Percentiles rank a stretch among this genome's conserved stretches.
Evolutionary conservation across 2,329 filamentous ascomycete species (phyloP).

Genomic region (Colletotrichum higginsianum): DNA sequence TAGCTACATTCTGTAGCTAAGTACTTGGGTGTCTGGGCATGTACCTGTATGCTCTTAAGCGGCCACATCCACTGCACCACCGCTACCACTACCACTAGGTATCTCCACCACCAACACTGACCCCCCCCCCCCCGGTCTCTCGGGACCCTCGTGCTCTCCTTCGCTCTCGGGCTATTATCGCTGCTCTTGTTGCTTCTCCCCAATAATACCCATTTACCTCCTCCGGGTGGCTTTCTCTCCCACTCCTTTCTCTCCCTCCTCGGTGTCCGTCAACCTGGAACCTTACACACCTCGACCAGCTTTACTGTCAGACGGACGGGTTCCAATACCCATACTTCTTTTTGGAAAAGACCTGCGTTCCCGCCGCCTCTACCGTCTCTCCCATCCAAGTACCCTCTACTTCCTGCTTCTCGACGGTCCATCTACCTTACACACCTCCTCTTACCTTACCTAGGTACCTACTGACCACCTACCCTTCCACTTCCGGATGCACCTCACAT

Average conservation of each 20-base stretch:
- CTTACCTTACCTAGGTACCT: not conserved
- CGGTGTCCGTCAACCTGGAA: not conserved
- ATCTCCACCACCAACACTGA: no score
- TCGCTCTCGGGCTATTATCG: conserved; percentile 30
- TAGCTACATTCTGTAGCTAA: no score
- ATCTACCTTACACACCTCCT: not conserved
- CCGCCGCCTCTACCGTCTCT: not conserved
- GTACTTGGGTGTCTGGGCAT: no score
- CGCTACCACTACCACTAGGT: no score
- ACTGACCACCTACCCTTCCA: not conserved
- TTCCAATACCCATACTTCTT: not conserved
- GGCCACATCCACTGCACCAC: not conserved
- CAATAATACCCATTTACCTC: not conserved
- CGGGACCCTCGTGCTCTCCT: conserved; percentile 36
- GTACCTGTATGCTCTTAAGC: conserved; percentile 29
- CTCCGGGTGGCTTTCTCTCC: not conserved
- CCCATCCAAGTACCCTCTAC: not conserved
- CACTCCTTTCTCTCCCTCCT: not conserved
- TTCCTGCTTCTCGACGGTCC: no score
- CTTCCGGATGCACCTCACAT: conserved; percentile 24
- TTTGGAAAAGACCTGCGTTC: not conserved
- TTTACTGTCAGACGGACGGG: conserved; percentile 1
- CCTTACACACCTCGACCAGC: conserved; percentile 11
- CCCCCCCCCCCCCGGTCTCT: conserved; percentile 26
- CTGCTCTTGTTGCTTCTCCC: conserved; percentile 24